Evolutionary conservation across 2,329 filamentous ascomycete species (phyloP), one percentile per base, ranked within the genome.

Genomic region (Hypoxylon sp.): DNA sequence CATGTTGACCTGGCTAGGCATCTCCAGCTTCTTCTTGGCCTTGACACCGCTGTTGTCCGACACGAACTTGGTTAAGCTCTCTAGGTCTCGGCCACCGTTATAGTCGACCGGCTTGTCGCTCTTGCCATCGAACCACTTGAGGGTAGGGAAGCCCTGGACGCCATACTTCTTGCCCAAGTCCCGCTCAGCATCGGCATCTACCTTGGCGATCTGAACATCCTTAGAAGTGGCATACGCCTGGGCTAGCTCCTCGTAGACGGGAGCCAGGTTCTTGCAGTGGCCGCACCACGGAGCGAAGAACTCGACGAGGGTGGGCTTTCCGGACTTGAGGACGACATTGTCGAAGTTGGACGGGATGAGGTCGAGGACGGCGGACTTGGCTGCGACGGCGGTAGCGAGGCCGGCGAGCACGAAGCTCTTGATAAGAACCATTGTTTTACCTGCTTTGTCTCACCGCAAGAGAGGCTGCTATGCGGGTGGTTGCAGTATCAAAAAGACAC

Each of bases 201-300:
- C 93, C 79, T 98, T 99, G 68, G 90, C 95, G 72, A 99, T 92
- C 72, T 88, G 88, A 52, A 99, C 86, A 72, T 84, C 81, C 71
- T 84, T 84, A 65, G 87, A 87, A 70, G 84, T 87, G 65, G 89
- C 87, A 75, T 93, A 96, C 37, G 82, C 79, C 46, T 81, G 75
- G 42, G 87, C 95, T 38, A 99, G 87, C 74, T 99, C 91, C 75
- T 99, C 95, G 77, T 96, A 99, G 58, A 96, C 81, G 46, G 95
- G 96, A 13, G 95, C 95, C 27, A 99, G 89, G 72, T 81, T 96
- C 85, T 98, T 98, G 91, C 95, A 99, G 83, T 99, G 95, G 26
- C 95, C 96, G 73, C 95, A 99, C 95, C 95, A 99, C 20, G 94
- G 93, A 27, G 95, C 95, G 73, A 96, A 98, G 85, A 99, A 99